Conservation (phyloP, 768 basidiomycete species). For the Mycena floridula region DNA sequence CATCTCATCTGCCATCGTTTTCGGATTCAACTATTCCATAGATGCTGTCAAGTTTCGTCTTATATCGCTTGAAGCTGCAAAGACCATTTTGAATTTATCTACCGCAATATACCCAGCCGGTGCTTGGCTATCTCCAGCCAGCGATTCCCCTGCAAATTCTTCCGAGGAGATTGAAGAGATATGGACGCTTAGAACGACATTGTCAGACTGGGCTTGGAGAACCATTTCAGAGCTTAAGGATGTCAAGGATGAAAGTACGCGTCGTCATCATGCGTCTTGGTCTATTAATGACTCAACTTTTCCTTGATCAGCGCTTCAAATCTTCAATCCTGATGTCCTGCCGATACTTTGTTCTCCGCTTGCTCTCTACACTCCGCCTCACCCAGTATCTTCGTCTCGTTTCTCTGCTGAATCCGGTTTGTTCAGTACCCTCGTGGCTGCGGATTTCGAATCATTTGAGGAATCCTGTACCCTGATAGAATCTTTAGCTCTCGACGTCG, state of each 20-base stretch:
- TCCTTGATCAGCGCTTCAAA: conserved; percentile 36
- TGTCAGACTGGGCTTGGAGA: conserved; percentile 77
- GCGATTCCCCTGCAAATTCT: conserved; percentile 14
- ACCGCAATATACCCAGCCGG: conserved; percentile 69
- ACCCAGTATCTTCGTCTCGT: conserved; percentile 29
- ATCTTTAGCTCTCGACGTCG: conserved; percentile 71
- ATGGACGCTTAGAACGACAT: conserved; percentile 58
- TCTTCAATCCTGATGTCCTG: conserved; percentile 58
- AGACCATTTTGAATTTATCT: conserved; percentile 63
- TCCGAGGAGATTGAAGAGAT: conserved; percentile 36
- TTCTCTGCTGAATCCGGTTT: conserved; percentile 21
- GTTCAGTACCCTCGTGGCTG: conserved; percentile 36
- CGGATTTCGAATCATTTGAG: conserved; percentile 69
- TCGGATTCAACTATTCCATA: conserved; percentile 21
- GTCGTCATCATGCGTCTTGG: background rate
- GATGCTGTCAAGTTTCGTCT: conserved; percentile 68
- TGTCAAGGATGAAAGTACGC: conserved; percentile 63
- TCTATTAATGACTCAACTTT: background rate
- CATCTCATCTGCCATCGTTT: conserved; percentile 1
- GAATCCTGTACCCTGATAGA: conserved; percentile 74
- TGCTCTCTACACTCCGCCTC: conserved; percentile 54
- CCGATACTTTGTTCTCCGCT: conserved; percentile 58
- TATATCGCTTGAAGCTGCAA: conserved; percentile 60
- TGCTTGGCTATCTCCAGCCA: conserved; percentile 42
- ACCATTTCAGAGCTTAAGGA: conserved; percentile 68